Conservation (phyloP, 768 basidiomycete genomes). For the Floccularia luteovirens region DNA sequence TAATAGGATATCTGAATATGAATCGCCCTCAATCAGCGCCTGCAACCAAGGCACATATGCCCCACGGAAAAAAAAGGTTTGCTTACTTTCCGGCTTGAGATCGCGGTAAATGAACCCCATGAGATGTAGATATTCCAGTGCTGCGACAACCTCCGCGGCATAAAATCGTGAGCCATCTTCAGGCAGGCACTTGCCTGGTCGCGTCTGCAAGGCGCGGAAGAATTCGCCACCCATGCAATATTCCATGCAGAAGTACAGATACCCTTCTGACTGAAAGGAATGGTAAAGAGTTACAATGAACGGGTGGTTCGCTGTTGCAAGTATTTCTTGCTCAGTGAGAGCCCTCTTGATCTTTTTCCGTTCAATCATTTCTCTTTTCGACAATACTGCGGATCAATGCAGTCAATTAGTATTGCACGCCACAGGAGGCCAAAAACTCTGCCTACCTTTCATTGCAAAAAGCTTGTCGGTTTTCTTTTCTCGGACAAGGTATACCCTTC, state of each 20-base stretch:
- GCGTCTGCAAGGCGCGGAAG: slow-evolving; percentile 93
- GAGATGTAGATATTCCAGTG: slow-evolving; percentile 95
- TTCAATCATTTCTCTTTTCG: slow-evolving; percentile 99
- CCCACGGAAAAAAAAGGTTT: slow-evolving; percentile 6
- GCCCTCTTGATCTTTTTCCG: slow-evolving; percentile 99
- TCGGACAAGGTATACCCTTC: slow-evolving; percentile 94
- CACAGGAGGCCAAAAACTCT: slow-evolving; percentile 18
- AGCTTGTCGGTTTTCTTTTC: slow-evolving; percentile 97
- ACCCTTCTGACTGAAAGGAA: slow-evolving; percentile 97
- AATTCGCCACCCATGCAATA: slow-evolving; percentile 99
- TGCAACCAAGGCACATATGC: no score
- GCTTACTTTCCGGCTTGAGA: slow-evolving; percentile 97
- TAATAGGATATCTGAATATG: slow-evolving; percentile 76
- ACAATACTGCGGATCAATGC: slow-evolving; percentile 65
- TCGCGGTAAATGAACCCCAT: slow-evolving; percentile 99
- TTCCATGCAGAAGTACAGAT: slow-evolving; percentile 98
- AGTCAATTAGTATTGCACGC: slow-evolving; percentile 25
- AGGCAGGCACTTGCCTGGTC: slow-evolving; percentile 93
- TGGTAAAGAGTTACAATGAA: slow-evolving; percentile 99
- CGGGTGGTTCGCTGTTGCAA: slow-evolving; percentile 97
- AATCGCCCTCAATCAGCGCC: no score
- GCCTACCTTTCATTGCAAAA: slow-evolving; percentile 98
- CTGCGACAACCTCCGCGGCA: slow-evolving; percentile 96
- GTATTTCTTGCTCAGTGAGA: slow-evolving; percentile 96
- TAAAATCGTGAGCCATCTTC: slow-evolving; percentile 97